Evolutionary conservation across 371 early-diverging fungal genomes (phyloP), one percentile per base, ranked within the genome.

Genomic region (Rhizopus arrhizus): DNA sequence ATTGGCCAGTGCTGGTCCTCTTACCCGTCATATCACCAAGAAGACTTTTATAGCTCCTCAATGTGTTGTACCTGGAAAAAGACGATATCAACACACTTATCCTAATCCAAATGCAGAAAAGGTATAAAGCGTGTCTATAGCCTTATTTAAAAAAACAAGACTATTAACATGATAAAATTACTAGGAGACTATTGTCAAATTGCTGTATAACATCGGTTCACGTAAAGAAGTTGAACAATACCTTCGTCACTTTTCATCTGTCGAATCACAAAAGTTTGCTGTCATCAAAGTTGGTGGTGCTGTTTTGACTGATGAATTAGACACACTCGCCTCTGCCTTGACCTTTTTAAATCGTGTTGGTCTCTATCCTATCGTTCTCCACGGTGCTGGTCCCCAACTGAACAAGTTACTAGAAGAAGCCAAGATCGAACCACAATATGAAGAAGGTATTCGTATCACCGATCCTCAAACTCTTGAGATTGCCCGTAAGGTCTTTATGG

Each of bases 231-330:
- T 96, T 29, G 96, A 98, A 65, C 95, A 95, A 77, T 98, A 98
- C 66, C 86, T 98, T 59, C 89, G 91, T 47, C 95, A 95, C 66
- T 98, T 97, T 70, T 91, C 94, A 0, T 91, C 92, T 0, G 97
- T 96, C 41, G 96, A 96, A 69, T 93, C 94, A n/a, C 96, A 96
- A 82, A 95, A 95, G 81, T 98, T 98, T 80, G 98, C 98, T 13
- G 96, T 98, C 54, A 96, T 98, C 80, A 98, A 98, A 73, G 97
- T 98, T 16, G 98, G 98, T 55, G 98, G 98, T 11, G 98, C 96
- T 6, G 95, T 98, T 12, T 80, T 98, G 62, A 88, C 94, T 2
- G 95, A 98, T 71, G 95, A 96, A 53, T 83, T 98, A 49, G 93
- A 93, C 57, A 93, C 94, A n/a, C 76, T 98, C 15, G 95, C 95